Evolutionary conservation across 495 filamentous ascomycete species (phyloP).

Genomic region (Aspergillus sclerotioniger): DNA sequence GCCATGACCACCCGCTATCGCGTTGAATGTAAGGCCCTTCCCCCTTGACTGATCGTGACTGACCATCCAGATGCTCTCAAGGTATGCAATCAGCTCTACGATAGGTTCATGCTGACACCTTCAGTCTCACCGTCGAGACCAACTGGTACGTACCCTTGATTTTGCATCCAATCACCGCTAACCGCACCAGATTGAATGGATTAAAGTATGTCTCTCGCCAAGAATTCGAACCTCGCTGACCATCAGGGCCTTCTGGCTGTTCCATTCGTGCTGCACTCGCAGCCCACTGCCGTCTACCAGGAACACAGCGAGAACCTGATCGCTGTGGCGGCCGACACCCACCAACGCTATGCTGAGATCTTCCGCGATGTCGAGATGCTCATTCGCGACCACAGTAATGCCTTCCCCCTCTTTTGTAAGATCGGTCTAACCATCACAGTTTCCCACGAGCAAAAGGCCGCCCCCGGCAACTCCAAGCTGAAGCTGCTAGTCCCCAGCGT

Average conservation of each 20-base stretch:
- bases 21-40: constrained; percentile 68
- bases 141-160: constrained; percentile 57
- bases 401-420: constrained; percentile 1
- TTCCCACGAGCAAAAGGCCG: constrained; percentile 59
- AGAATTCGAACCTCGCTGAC: constrained; percentile 18
- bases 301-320: constrained; percentile 42
- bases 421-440: constrained; percentile 45
- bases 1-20: constrained; percentile 87
- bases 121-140: constrained; percentile 79
- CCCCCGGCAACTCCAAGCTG: constrained; percentile 75
- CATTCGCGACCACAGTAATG: constrained; percentile 88
- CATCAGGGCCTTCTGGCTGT: constrained; percentile 87
- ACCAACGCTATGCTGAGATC: constrained; percentile 89
- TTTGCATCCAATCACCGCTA: constrained; percentile 3
- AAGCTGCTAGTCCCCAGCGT: constrained; percentile 88
- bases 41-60: constrained; percentile 15
- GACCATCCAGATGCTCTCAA: constrained; percentile 72
- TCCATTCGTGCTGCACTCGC: constrained; percentile 94
- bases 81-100: constrained; percentile 30
- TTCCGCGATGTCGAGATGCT: constrained; percentile 90
- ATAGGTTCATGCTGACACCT: constrained; percentile 3
- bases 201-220: constrained; percentile 49
- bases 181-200: constrained; percentile 60
- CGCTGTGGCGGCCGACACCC: constrained; percentile 57
- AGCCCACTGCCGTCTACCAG: constrained; percentile 81